These are phyloP conservation scores for Batkoa obscura DNA, from an alignment of 371 early-diverging fungal species.

Conservation along the genomic window DNA sequence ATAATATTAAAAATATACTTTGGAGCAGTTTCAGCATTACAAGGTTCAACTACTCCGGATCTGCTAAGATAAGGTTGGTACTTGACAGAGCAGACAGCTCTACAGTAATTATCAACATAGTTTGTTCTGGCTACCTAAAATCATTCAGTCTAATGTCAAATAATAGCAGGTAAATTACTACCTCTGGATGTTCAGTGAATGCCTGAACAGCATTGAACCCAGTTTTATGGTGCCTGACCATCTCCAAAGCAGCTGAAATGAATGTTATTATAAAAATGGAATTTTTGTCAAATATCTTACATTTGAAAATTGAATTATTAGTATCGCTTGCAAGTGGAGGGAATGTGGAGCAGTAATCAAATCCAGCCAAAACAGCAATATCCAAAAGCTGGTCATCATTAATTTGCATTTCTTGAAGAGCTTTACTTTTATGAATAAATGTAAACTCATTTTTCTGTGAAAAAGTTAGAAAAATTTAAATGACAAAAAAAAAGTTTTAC, in stretches of 20 bases:
- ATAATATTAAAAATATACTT: slow-evolving; percentile 1
- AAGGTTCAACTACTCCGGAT: slow-evolving; percentile 46
- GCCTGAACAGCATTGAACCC: slow-evolving; percentile 55
- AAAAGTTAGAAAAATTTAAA: background rate
- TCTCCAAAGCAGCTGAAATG: slow-evolving; percentile 21
- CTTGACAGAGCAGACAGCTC: slow-evolving; percentile 47
- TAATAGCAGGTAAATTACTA: background rate
- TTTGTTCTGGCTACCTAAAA: slow-evolving; percentile 16
- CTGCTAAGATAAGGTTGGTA: slow-evolving; percentile 49
- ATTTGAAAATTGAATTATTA: slow-evolving; percentile 38
- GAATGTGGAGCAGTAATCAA: slow-evolving; percentile 50
- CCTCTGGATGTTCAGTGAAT: slow-evolving; percentile 30
- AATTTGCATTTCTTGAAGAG: slow-evolving; percentile 39
- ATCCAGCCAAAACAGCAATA: slow-evolving; percentile 62
- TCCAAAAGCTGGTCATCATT: slow-evolving; percentile 59
- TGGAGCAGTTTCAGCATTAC: slow-evolving; percentile 41
- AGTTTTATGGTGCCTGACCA: slow-evolving; percentile 41
- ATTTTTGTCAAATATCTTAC: slow-evolving; percentile 6
- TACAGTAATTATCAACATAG: slow-evolving; percentile 51
- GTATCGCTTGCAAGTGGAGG: slow-evolving; percentile 35
- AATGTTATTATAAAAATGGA: slow-evolving; percentile 5
- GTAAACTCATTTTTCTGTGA: slow-evolving; percentile 26
- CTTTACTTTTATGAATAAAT: slow-evolving; percentile 40
- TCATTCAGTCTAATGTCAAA: background rate
- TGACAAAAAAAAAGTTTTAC: slow-evolving; percentile 10